Evolutionary conservation across 169 alveolate species (phyloP).

Genomic region (Plasmodium blacklocki): DNA sequence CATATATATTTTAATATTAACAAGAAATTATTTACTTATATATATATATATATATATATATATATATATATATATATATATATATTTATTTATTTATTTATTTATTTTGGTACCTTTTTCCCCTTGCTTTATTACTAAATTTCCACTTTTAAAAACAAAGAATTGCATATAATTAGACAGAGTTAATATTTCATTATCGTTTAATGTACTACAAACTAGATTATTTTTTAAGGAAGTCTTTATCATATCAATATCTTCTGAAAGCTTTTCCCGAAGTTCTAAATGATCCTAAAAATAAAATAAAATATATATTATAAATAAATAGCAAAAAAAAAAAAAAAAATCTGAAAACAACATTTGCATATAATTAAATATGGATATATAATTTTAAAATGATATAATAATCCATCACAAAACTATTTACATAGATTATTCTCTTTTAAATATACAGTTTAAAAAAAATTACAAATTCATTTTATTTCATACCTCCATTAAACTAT

Average conservation of each 20-base stretch:
- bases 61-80: not conserved
- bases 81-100: not conserved
- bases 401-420: too few species aligned
- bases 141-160: slow-evolving; percentile 88
- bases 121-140: slow-evolving; percentile 90
- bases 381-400: too few species aligned
- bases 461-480: not conserved
- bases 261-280: slow-evolving; percentile 83
- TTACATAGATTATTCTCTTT: too few species aligned
- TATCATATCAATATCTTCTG: slow-evolving; percentile 86
- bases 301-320: not conserved
- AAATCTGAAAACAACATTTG: too few species aligned
- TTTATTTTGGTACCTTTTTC: slow-evolving; percentile 79
- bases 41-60: not conserved
- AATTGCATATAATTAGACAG: slow-evolving; percentile 90
- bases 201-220: slow-evolving; percentile 89
- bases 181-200: slow-evolving; percentile 91
- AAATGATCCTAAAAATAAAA: slow-evolving; percentile 36
- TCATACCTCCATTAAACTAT: slow-evolving; percentile 75
- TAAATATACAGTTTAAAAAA: not conserved
- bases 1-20: too few species aligned
- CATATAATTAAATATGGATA: too few species aligned
- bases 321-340: slow-evolving; percentile 4
- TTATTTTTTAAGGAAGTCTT: slow-evolving; percentile 87
- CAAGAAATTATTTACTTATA: not conserved